A percentile compares a stretch with the other conserved stretches of the same genome.
Evolutionary conservation across 139 green algal species (phyloP).

Genomic region (Haematococcus sp.): DNA sequence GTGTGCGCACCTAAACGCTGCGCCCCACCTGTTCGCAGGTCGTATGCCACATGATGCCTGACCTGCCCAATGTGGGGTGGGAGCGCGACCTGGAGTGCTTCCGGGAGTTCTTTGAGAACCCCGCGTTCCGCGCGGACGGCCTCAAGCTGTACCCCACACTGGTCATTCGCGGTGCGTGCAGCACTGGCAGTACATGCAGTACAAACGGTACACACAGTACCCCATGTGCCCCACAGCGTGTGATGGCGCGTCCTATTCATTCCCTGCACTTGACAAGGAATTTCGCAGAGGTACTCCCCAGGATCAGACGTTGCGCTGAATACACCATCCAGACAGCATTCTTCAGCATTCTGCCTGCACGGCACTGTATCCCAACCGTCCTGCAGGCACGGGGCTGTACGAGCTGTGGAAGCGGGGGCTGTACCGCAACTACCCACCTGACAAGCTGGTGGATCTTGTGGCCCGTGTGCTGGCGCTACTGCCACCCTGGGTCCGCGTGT

Average conservation of each 20-base stretch:
- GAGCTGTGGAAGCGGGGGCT: conserved; percentile 96
- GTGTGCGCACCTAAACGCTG: too few species aligned
- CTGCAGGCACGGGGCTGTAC: conserved; percentile 91
- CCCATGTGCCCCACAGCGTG: too few species aligned
- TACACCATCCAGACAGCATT: too few species aligned
- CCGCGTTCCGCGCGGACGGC: conserved; percentile 87
- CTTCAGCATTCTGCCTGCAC: too few species aligned
- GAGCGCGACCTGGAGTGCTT: conserved; percentile 97
- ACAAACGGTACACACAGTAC: too few species aligned
- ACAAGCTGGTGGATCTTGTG: conserved; percentile 92
- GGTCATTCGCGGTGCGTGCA: conserved; percentile 65
- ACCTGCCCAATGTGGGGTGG: conserved; percentile 96
- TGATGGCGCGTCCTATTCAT: too few species aligned
- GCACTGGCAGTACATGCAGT: too few species aligned
- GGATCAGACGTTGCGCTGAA: too few species aligned
- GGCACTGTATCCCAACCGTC: too few species aligned
- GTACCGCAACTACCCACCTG: conserved; percentile 89
- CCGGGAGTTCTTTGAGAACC: conserved; percentile 97
- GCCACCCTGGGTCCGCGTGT: conserved; percentile 91
- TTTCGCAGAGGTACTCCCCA: conserved; percentile 67
- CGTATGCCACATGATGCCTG: conserved; percentile 98
- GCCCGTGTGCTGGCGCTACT: conserved; percentile 88
- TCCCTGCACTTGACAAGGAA: too few species aligned
- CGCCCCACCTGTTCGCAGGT: conserved; percentile 48
- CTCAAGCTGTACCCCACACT: conserved; percentile 90